Evolutionary conservation across 2,329 filamentous ascomycete species (phyloP).

Genomic region (Pseudogymnoascus sp.): DNA sequence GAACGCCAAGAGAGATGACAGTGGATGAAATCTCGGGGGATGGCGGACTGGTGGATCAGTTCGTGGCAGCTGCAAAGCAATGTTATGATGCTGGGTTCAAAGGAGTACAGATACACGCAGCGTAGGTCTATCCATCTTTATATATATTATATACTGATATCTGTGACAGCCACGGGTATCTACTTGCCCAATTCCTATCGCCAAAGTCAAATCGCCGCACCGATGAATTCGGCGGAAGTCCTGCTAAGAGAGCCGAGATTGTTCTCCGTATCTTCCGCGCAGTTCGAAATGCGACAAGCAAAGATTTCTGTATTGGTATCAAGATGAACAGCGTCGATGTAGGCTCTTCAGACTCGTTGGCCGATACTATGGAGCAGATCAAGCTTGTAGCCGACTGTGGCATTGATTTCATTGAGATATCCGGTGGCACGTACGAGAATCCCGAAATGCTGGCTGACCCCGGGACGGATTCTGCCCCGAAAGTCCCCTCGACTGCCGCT

Average conservation of each 20-base stretch:
- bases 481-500: constrained; percentile 13
- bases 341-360: constrained; percentile 31
- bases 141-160: not conserved
- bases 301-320: constrained; percentile 42
- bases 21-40: constrained; percentile 39
- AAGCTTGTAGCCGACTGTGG: constrained; percentile 39
- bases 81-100: constrained; percentile 43
- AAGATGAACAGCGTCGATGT: constrained; percentile 53
- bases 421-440: constrained; percentile 54
- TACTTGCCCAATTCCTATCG: constrained; percentile 63
- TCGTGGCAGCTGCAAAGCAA: constrained; percentile 45
- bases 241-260: constrained; percentile 63
- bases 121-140: constrained; percentile 28
- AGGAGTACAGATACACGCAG: constrained; percentile 47
- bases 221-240: constrained; percentile 60
- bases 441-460: constrained; percentile 32
- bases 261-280: constrained; percentile 59
- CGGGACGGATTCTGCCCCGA: constrained; percentile 12
- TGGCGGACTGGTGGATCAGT: constrained; percentile 42
- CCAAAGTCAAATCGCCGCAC: constrained; percentile 60
- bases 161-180: constrained; percentile 55
- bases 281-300: constrained; percentile 36
- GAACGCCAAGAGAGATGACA: constrained; percentile 51
- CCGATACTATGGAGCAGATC: constrained; percentile 53
- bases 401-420: constrained; percentile 63